Base-by-base conservation (phyloP, 495 filamentous ascomycete genomes). In the Hypomontagnella submonticulosa region DNA sequence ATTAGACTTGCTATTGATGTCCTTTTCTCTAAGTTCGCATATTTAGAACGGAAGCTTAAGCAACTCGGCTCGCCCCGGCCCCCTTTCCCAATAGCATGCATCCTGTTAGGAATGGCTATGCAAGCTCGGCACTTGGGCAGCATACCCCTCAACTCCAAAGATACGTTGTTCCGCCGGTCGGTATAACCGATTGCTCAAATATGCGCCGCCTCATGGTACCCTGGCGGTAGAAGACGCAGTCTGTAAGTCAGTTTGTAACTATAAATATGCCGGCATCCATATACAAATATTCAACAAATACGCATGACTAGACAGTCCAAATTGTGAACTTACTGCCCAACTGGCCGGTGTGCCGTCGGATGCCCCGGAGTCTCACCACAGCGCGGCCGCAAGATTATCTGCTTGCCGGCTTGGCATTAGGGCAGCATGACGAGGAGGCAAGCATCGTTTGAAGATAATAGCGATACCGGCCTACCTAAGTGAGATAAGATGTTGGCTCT, bases 11-110 rank as follows among this genome's bases (percentile, higher is more conserved):
- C n/a, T n/a, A n/a, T n/a, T 27, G 23, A 27, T 27, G 3, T 27
- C 23, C 6, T 3, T 27, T 27, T n/a, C n/a, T n/a, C n/a, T n/a
- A n/a, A n/a, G 23, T 6, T 27, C 23, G 3, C 23, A 6, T 27
- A 27, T 27, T 6, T 27, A 6, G 3, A 27, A 27, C 6, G 23
- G 6, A 6, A 27, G 23, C 23, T 27, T 3, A 6, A 27, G 36
- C 30, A 36, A 18, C 18, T 50, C 32, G 36, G 20, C 15, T 27
- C 19, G 19, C 47, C 36, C 47, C 32, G 47, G 32, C 19, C 47
- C 19, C 47, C 47, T 15, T 30, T 50, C 30, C 47, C 30, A 30
- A 33, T 50, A 19, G 4, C 43, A 47, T 47, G 12, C 43, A 27
- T 27, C 19, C 43, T 27, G 43, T 20, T 47, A 27, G 18, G 30